Percentiles rank a stretch among this genome's conserved stretches.
Conservation (phyloP, 2,329 filamentous ascomycete species). For the Nigrograna mackinnonii region DNA sequence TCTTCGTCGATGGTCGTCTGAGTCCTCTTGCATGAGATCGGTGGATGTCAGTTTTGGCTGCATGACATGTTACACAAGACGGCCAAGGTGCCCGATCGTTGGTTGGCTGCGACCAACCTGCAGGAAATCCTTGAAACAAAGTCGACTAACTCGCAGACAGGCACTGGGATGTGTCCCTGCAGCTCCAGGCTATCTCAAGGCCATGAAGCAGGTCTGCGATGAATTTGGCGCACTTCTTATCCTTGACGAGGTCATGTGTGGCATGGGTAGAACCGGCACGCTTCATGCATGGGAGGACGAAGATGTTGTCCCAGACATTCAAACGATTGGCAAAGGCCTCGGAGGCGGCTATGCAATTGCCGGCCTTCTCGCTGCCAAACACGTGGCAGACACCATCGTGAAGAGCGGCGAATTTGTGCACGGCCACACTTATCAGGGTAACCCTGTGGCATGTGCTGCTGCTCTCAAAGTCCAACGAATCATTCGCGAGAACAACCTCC, state of each 20-base stretch:
- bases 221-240: slow-evolving; percentile 75
- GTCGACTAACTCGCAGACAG: slow-evolving; percentile 34
- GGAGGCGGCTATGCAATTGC: slow-evolving; percentile 68
- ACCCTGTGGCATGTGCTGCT: slow-evolving; percentile 62
- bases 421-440: slow-evolving; percentile 67
- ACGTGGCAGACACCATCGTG: slow-evolving; percentile 55
- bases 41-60: neutral
- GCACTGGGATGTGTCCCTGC: slow-evolving; percentile 71
- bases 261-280: slow-evolving; percentile 62
- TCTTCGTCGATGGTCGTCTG: neutral
- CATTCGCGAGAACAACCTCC: slow-evolving; percentile 59
- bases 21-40: neutral
- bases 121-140: neutral
- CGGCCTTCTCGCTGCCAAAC: slow-evolving; percentile 58
- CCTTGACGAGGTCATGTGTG: slow-evolving; percentile 78
- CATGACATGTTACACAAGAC: neutral
- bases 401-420: slow-evolving; percentile 57
- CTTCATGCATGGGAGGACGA: slow-evolving; percentile 64
- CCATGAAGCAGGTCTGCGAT: slow-evolving; percentile 70
- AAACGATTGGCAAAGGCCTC: slow-evolving; percentile 69
- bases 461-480: slow-evolving; percentile 66
- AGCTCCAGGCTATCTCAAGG: slow-evolving; percentile 69
- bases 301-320: slow-evolving; percentile 62
- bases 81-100: slow-evolving; percentile 7
- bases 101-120: slow-evolving; percentile 2